phyloP scores from a whole-genome alignment of 2,329 filamentous ascomycete species.

The Ceratocystis cubensis region DNA sequence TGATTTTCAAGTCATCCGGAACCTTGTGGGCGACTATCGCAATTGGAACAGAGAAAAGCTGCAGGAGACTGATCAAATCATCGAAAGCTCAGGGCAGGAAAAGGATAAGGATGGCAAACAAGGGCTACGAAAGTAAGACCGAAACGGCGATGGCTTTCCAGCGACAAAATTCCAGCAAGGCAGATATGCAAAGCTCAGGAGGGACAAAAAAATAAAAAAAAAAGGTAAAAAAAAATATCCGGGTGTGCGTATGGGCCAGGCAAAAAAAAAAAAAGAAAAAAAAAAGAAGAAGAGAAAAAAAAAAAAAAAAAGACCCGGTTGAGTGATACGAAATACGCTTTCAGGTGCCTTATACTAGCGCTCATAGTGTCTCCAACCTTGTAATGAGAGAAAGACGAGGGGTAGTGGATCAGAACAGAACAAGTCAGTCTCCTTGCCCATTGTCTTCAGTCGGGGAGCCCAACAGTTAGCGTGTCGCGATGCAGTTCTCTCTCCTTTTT shows the following conservation, averaged over 20 bases:
- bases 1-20: background rate
- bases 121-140: background rate
- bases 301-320: background rate
- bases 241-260: too few species aligned
- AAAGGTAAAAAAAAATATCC: too few species aligned
- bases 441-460: background rate
- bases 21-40: background rate
- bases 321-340: background rate
- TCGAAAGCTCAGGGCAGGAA: background rate
- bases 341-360: background rate
- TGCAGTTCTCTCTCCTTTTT: background rate
- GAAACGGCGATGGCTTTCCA: background rate
- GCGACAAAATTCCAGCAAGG: too few species aligned
- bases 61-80: background rate
- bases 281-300: too few species aligned
- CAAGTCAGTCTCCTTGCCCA: background rate
- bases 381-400: background rate
- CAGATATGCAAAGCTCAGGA: too few species aligned
- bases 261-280: too few species aligned
- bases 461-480: background rate
- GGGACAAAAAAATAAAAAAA: too few species aligned
- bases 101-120: too few species aligned
- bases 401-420: background rate
- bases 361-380: background rate
- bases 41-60: slow-evolving; percentile 6